Percentiles rank a stretch among this genome's conserved stretches.
phyloP scores from a whole-genome alignment of 2,329 filamentous ascomycete species.

The Pseudocercospora fuligena region DNA sequence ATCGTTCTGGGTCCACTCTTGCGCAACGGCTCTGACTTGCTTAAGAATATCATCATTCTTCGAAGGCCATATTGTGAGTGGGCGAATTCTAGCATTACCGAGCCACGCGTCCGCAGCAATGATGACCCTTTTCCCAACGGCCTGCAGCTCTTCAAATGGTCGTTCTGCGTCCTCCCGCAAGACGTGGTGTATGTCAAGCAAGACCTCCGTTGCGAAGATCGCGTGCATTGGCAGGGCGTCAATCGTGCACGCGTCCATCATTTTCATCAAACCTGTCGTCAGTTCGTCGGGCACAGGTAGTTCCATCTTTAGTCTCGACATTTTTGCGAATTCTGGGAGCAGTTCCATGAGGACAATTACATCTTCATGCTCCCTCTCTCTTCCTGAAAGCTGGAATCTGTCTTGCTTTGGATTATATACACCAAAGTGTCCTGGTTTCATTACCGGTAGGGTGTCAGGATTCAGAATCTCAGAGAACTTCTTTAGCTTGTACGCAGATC shows the following conservation, averaged over 20 bases:
- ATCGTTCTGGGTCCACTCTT: too few species aligned
- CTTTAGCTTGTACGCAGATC: background rate
- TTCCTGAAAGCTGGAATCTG: background rate
- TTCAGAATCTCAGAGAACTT: conserved; percentile 8
- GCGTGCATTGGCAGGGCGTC: background rate
- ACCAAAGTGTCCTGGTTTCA: conserved; percentile 13
- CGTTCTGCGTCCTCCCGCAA: background rate
- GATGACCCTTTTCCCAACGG: background rate
- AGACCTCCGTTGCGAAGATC: background rate
- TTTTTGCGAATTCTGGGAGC: conserved; percentile 17
- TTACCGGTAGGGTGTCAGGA: background rate
- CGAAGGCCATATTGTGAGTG: too few species aligned
- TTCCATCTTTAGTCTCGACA: background rate
- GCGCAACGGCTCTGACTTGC: too few species aligned
- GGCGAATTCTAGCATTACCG: too few species aligned
- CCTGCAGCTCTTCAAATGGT: background rate
- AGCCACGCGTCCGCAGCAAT: too few species aligned
- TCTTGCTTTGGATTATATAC: conserved; percentile 11
- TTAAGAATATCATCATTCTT: too few species aligned
- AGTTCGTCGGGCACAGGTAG: background rate
- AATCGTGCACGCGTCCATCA: background rate
- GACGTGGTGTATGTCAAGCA: background rate
- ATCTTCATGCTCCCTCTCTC: conserved; percentile 11
- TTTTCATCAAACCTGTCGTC: background rate
- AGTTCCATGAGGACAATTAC: conserved; percentile 11